Conservation (phyloP, 805 yeast genomes). For the Kodamaea nitidulidarum region DNA sequence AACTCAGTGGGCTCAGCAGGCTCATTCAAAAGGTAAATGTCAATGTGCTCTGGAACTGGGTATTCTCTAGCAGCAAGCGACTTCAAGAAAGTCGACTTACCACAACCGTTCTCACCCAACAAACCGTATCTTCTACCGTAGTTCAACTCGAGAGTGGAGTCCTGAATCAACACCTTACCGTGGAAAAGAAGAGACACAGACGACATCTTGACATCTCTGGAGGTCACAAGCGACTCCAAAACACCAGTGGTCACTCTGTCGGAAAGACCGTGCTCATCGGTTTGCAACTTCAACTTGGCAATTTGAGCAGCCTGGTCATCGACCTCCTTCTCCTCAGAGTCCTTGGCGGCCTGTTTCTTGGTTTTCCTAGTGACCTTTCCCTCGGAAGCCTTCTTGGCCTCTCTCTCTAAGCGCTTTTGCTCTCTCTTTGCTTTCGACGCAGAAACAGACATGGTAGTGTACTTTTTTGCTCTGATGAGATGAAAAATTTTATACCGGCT, state of each 20-base stretch:
- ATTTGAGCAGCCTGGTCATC: constrained; percentile 69
- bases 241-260: constrained; percentile 99
- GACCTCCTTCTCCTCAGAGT: constrained; percentile 47
- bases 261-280: constrained; percentile 88
- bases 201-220: constrained; percentile 89
- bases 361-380: constrained; percentile 72
- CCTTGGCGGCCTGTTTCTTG: constrained; percentile 52
- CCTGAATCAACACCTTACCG: constrained; percentile 94
- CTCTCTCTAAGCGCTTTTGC: constrained; percentile 75
- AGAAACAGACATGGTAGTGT: constrained; percentile 45
- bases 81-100: constrained; percentile 92
- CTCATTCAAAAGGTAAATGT: constrained; percentile 89
- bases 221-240: constrained; percentile 78
- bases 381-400: constrained; percentile 50
- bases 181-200: constrained; percentile 92
- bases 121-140: constrained; percentile 97
- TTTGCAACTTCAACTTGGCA: constrained; percentile 84
- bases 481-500: background rate
- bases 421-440: constrained; percentile 98
- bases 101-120: constrained; percentile 98
- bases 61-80: constrained; percentile 94
- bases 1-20: constrained; percentile 94
- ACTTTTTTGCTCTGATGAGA: constrained; percentile 1
- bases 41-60: constrained; percentile 90
- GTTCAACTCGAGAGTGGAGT: constrained; percentile 86